These are phyloP conservation scores for Chlorella sorokiniana DNA, from an alignment of 139 green algal genomes.

Conservation along the genomic window DNA sequence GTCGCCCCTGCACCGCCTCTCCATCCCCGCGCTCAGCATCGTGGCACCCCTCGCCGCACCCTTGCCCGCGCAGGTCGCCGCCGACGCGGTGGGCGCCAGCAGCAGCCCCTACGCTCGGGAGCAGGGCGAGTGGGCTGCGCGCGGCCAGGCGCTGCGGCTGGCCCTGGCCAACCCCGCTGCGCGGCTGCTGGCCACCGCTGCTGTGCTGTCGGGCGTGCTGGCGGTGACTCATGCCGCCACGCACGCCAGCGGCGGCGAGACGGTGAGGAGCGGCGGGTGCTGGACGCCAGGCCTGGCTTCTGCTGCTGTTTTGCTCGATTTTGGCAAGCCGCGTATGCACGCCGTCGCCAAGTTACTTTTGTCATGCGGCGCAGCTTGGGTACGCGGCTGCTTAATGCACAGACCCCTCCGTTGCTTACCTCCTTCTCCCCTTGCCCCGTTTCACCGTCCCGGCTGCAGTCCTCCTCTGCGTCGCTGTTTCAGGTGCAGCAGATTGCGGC, in stretches of 20 bases:
- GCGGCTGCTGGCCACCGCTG: not conserved
- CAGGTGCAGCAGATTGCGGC: slow-evolving; percentile 50
- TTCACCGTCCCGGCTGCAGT: not conserved
- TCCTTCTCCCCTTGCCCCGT: not conserved
- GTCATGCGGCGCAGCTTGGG: no score
- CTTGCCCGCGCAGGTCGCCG: not conserved
- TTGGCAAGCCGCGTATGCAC: no score
- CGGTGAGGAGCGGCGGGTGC: no score
- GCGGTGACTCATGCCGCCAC: no score
- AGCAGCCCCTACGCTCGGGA: not conserved
- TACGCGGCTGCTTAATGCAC: no score
- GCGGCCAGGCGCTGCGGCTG: not conserved
- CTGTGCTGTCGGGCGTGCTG: not conserved
- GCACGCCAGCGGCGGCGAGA: not conserved
- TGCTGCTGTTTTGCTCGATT: no score
- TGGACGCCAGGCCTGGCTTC: no score
- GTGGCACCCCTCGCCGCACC: no score
- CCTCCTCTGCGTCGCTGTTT: not conserved
- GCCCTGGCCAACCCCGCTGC: slow-evolving; percentile 1
- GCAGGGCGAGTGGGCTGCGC: not conserved
- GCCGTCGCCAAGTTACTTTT: no score
- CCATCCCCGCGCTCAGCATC: no score
- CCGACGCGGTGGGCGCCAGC: not conserved
- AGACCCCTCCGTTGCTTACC: not conserved
- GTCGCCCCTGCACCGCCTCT: no score